Conservation (phyloP, 2,329 filamentous ascomycete genomes). For the Mycosphaerella sp. region DNA sequence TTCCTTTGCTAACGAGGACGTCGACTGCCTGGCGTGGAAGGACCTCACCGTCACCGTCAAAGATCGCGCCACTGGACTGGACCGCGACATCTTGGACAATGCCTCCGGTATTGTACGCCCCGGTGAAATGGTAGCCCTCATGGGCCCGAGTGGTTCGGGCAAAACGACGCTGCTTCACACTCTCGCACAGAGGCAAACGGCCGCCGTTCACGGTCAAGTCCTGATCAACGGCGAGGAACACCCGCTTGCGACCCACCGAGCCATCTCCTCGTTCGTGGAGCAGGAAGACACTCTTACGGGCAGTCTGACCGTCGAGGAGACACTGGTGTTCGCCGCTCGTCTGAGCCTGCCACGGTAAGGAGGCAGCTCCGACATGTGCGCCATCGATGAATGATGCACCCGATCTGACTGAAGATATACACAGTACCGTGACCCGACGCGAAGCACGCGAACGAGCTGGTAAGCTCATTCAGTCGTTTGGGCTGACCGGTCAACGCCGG, state of each 20-base stretch:
- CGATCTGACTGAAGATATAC: background rate
- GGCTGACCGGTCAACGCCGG: constrained; percentile 58
- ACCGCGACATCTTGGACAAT: constrained; percentile 35
- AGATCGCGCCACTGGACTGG: constrained; percentile 55
- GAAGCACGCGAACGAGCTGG: constrained; percentile 56
- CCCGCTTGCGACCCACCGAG: constrained; percentile 34
- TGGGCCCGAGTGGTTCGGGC: constrained; percentile 64
- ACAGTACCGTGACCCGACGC: constrained; percentile 50
- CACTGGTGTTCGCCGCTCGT: constrained; percentile 65
- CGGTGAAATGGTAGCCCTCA: constrained; percentile 66
- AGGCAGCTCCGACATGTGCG: constrained; percentile 36
- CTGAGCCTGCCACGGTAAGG: constrained; percentile 47
- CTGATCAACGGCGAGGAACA: constrained; percentile 53
- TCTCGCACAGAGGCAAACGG: constrained; percentile 55
- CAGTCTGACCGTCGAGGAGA: constrained; percentile 69
- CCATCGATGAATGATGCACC: background rate
- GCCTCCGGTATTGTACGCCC: constrained; percentile 35
- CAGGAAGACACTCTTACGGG: constrained; percentile 79
- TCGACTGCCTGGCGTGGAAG: constrained; percentile 57
- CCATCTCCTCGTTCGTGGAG: constrained; percentile 68
- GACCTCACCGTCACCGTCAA: constrained; percentile 61
- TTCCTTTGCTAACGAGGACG: constrained; percentile 50
- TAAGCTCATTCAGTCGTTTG: constrained; percentile 61
- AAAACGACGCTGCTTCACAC: constrained; percentile 79
- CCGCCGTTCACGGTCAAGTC: constrained; percentile 45